phyloP scores from a whole-genome alignment of 257 asterid genomes.

The Przewalskia tangutica region DNA sequence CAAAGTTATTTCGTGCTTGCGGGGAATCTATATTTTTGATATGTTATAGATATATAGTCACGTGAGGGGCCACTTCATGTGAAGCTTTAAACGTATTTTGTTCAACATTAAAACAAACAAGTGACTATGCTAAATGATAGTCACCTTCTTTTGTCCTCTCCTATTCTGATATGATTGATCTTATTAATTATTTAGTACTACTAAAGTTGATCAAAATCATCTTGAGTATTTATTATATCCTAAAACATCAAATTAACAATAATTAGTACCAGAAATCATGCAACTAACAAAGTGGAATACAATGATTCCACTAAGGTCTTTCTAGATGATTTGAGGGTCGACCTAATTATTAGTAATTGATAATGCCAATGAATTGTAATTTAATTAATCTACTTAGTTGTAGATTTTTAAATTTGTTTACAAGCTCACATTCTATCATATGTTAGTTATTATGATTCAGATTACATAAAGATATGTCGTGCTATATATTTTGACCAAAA shows the following conservation, averaged over 20 bases:
- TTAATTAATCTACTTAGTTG: too few relatives aligned
- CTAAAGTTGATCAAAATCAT: background rate
- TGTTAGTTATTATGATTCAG: too few relatives aligned
- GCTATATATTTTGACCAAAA: background rate
- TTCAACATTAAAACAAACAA: background rate
- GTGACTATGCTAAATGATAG: background rate
- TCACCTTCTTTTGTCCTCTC: background rate
- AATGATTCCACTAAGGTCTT: background rate
- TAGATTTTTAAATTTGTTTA: too few relatives aligned
- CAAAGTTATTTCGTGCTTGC: too few relatives aligned
- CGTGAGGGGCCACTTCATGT: too few relatives aligned
- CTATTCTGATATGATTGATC: background rate
- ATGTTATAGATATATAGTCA: too few relatives aligned
- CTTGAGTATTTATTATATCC: background rate
- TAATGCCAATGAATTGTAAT: background rate
- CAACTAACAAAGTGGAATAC: background rate
- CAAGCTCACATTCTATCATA: too few relatives aligned
- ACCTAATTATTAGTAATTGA: background rate
- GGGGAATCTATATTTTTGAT: too few relatives aligned
- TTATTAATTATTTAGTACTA: background rate
- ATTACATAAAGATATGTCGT: too few relatives aligned
- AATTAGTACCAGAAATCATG: background rate
- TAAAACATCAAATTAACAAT: background rate
- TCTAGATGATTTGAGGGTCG: background rate
- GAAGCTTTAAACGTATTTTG: background rate